Conservation (phyloP, 371 early-diverging fungal genomes). For the Lichtheimia corymbifera region DNA sequence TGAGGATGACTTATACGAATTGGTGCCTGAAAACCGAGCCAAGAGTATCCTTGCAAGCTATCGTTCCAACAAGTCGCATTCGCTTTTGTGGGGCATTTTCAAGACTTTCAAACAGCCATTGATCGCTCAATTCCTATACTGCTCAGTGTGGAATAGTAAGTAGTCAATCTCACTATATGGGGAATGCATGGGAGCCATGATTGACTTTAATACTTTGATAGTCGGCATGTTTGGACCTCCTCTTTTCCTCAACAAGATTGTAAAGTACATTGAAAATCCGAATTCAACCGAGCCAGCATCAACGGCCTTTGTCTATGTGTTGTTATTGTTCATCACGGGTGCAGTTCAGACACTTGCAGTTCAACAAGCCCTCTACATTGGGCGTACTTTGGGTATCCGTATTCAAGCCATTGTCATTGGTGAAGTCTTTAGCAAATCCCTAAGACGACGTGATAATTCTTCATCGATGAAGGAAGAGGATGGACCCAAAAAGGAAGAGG, state of each 20-base stretch:
- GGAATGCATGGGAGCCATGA: background rate
- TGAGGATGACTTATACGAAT: constrained; percentile 52
- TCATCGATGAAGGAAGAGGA: constrained; percentile 14
- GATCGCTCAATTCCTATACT: constrained; percentile 41
- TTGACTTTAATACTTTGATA: background rate
- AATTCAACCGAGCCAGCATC: constrained; percentile 24
- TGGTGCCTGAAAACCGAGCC: constrained; percentile 39
- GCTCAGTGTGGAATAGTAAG: constrained; percentile 42
- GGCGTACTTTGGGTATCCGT: constrained; percentile 54
- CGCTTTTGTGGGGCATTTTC: constrained; percentile 14
- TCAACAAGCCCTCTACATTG: constrained; percentile 57
- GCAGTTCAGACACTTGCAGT: constrained; percentile 46
- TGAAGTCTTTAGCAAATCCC: constrained; percentile 58
- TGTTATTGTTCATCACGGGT: constrained; percentile 57
- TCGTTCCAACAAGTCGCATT: constrained; percentile 10
- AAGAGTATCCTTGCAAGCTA: constrained; percentile 26
- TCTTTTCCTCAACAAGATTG: constrained; percentile 54
- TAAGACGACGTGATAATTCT: constrained; percentile 52
- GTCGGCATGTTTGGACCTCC: constrained; percentile 57
- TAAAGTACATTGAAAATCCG: constrained; percentile 54
- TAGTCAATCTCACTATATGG: background rate
- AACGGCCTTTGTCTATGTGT: constrained; percentile 58
- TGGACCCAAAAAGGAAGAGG: constrained; percentile 6
- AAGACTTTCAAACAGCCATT: constrained; percentile 39
- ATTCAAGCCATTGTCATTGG: constrained; percentile 60